Conservation (phyloP, 2,329 filamentous ascomycete species). For the Fonsecaea multimorphosa region DNA sequence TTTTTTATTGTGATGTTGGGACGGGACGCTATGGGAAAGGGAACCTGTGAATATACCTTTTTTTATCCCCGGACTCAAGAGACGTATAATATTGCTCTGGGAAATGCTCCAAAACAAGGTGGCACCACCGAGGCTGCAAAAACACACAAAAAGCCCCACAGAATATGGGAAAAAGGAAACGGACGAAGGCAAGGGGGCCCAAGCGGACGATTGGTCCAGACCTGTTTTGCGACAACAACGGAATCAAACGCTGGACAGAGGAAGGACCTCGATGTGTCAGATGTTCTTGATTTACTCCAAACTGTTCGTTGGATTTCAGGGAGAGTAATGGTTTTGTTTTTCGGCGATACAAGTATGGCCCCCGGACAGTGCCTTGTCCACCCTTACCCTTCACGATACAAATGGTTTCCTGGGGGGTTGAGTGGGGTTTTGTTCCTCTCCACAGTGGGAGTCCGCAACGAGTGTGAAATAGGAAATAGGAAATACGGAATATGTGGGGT, state of each 20-base stretch:
- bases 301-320: neutral
- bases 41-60: neutral
- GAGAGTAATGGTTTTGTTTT: neutral
- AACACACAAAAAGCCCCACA: neutral
- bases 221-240: neutral
- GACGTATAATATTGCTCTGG: neutral
- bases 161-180: neutral
- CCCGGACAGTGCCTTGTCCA: neutral
- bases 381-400: neutral
- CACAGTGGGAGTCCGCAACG: neutral
- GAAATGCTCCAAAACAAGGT: neutral
- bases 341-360: constrained; percentile 14
- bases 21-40: neutral
- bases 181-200: neutral
- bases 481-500: constrained; percentile 4
- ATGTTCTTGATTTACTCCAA: too few species aligned
- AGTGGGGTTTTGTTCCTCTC: constrained; percentile 3
- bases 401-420: neutral
- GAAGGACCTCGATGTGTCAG: too few species aligned
- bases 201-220: neutral
- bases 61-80: neutral
- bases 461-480: neutral
- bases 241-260: too few species aligned
- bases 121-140: neutral
- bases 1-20: neutral